Percentiles rank a stretch among this genome's conserved stretches.
Conservation (phyloP, 2,329 filamentous ascomycete genomes). For the Fusarium bulbicola region DNA sequence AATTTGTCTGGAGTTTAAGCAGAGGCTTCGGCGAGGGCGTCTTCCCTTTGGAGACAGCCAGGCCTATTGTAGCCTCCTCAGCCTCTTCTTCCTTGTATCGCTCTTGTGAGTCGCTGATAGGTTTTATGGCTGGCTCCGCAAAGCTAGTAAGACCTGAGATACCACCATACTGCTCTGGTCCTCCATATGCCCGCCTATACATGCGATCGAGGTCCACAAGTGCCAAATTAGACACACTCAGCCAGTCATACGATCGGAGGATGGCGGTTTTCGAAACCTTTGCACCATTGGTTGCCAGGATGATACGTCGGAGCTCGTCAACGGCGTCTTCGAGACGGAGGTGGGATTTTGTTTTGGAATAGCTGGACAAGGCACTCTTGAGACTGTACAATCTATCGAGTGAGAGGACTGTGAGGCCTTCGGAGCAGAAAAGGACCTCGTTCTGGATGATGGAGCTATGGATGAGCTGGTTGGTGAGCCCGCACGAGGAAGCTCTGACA, state of each 20-base stretch:
- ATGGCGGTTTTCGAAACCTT: slow-evolving; percentile 62
- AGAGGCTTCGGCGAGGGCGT: slow-evolving; percentile 41
- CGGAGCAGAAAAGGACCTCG: slow-evolving; percentile 67
- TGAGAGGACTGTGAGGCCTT: slow-evolving; percentile 66
- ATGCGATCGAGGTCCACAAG: slow-evolving; percentile 64
- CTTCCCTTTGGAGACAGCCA: slow-evolving; percentile 40
- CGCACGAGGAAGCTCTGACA: slow-evolving; percentile 53
- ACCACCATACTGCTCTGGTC: slow-evolving; percentile 54
- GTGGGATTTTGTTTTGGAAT: slow-evolving; percentile 57
- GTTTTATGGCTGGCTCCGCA: slow-evolving; percentile 36
- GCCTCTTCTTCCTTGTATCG: slow-evolving; percentile 38
- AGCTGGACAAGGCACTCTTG: slow-evolving; percentile 67
- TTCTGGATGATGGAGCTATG: slow-evolving; percentile 67
- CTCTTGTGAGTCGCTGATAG: slow-evolving; percentile 33
- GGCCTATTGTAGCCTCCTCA: slow-evolving; percentile 33
- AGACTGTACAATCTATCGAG: slow-evolving; percentile 72
- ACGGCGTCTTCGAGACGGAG: slow-evolving; percentile 67
- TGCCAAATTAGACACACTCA: slow-evolving; percentile 60
- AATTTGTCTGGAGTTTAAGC: slow-evolving; percentile 57
- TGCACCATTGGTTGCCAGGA: slow-evolving; percentile 62
- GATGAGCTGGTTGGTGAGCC: slow-evolving; percentile 62
- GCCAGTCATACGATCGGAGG: slow-evolving; percentile 64
- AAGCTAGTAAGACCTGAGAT: slow-evolving; percentile 52
- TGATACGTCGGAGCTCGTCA: slow-evolving; percentile 68
- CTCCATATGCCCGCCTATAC: slow-evolving; percentile 66